phyloP scores from a whole-genome alignment of 2,329 filamentous ascomycete genomes.

The Decorospora gaudefroyi region DNA sequence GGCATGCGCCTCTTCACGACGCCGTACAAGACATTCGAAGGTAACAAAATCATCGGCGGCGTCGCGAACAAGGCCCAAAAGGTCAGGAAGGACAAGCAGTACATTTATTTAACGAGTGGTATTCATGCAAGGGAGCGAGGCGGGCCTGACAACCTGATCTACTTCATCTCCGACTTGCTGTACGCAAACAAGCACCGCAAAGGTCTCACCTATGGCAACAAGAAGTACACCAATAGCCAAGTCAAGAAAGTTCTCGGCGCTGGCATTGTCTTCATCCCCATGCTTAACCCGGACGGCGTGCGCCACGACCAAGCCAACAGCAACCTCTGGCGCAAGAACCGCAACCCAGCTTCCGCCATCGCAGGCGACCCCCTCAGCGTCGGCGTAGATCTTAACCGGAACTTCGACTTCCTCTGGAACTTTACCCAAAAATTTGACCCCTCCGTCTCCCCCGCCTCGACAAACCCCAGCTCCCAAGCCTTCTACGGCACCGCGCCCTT shows the following conservation, averaged over 20 bases:
- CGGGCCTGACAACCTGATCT: constrained; percentile 61
- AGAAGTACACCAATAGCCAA: constrained; percentile 57
- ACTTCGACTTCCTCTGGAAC: constrained; percentile 62
- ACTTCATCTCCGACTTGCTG: constrained; percentile 62
- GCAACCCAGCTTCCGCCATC: constrained; percentile 46
- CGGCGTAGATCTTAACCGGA: constrained; percentile 43
- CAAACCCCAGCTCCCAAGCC: constrained; percentile 51
- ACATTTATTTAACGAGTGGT: constrained; percentile 59
- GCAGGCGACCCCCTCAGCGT: constrained; percentile 22
- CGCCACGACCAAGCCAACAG: constrained; percentile 37
- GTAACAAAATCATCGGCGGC: constrained; percentile 43
- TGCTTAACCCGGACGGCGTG: constrained; percentile 42
- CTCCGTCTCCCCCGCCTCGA: constrained; percentile 48
- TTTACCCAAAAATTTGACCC: constrained; percentile 54
- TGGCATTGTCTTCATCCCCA: constrained; percentile 58
- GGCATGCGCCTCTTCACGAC: constrained; percentile 51
- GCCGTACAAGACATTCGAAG: constrained; percentile 53
- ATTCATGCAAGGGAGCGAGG: constrained; percentile 64
- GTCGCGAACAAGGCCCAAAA: constrained; percentile 54
- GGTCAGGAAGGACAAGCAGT: constrained; percentile 50
- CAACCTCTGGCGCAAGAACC: constrained; percentile 45
- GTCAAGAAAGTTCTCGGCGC: constrained; percentile 58
- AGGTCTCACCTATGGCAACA: constrained; percentile 59
- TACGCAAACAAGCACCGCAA: constrained; percentile 56
- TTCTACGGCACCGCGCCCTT: constrained; percentile 59